phyloP scores from a whole-genome alignment of 306 rosid genomes.

The Castanea crenata region DNA sequence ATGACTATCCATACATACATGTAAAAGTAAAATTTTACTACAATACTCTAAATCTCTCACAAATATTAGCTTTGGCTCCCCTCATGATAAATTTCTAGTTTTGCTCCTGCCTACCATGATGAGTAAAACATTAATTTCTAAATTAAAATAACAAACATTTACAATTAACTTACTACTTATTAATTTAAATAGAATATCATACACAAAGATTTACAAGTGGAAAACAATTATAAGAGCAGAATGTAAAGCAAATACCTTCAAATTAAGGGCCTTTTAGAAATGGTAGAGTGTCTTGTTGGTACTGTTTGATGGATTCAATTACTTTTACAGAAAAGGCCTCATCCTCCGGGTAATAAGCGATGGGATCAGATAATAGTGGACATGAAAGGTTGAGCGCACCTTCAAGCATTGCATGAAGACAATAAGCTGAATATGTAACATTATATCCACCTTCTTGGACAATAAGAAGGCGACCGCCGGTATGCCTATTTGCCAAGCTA shows the following conservation, averaged over 20 bases:
- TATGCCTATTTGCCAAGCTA: slow-evolving; percentile 40
- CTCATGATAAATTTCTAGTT: neutral
- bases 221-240: neutral
- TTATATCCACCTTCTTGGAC: slow-evolving; percentile 99
- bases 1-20: too few species aligned
- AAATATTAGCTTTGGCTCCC: too few species aligned
- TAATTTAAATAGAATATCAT: neutral
- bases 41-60: too few species aligned
- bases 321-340: slow-evolving; percentile 50
- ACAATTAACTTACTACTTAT: neutral
- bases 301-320: slow-evolving; percentile 54
- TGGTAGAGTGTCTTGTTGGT: slow-evolving; percentile 44
- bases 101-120: neutral
- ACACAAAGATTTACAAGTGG: neutral
- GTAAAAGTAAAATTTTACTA: too few species aligned
- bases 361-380: slow-evolving; percentile 60
- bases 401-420: slow-evolving; percentile 89
- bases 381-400: slow-evolving; percentile 70
- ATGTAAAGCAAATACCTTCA: neutral
- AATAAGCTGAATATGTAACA: slow-evolving; percentile 83
- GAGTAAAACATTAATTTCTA: neutral
- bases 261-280: slow-evolving; percentile 38
- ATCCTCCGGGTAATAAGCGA: slow-evolving; percentile 76
- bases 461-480: slow-evolving; percentile 56
- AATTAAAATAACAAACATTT: neutral